Evolutionary conservation across 2,329 filamentous ascomycete species (phyloP).

Genomic region (Diaporthe sp.): DNA sequence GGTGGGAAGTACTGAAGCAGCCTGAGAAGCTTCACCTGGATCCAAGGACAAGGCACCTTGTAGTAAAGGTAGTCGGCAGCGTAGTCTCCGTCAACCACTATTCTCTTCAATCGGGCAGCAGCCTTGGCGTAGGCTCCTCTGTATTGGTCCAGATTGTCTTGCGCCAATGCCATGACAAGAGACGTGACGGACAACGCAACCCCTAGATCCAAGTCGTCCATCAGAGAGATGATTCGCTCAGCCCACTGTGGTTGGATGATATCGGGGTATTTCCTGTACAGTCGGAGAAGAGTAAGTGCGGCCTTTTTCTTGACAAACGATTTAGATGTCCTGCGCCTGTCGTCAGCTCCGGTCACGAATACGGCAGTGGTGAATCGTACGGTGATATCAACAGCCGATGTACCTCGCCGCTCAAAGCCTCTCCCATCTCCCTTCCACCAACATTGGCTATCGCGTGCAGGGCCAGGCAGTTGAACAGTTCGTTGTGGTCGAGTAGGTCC

Average conservation of each 20-base stretch:
- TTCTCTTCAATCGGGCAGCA: slow-evolving; percentile 87
- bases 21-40: slow-evolving; percentile 93
- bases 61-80: slow-evolving; percentile 96
- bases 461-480: slow-evolving; percentile 96
- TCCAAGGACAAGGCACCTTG: slow-evolving; percentile 99
- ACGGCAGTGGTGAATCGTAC: slow-evolving; percentile 65
- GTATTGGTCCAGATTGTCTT: slow-evolving; percentile 95
- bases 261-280: slow-evolving; percentile 94
- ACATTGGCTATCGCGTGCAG: slow-evolving; percentile 98
- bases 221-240: slow-evolving; percentile 97
- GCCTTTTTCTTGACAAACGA: slow-evolving; percentile 99
- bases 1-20: slow-evolving; percentile 96
- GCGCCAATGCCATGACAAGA: slow-evolving; percentile 91
- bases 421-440: slow-evolving; percentile 95
- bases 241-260: slow-evolving; percentile 98
- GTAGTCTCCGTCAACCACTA: slow-evolving; percentile 91
- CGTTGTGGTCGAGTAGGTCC: slow-evolving; percentile 93
- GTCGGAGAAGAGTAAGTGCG: slow-evolving; percentile 88
- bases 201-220: slow-evolving; percentile 96
- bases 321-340: slow-evolving; percentile 75
- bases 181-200: slow-evolving; percentile 97
- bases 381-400: slow-evolving; percentile 95
- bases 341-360: slow-evolving; percentile 19
- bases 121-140: slow-evolving; percentile 95
- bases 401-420: slow-evolving; percentile 91